Evolutionary conservation across 805 yeast genomes (phyloP).

Genomic region (Kregervanrija delftensis): DNA sequence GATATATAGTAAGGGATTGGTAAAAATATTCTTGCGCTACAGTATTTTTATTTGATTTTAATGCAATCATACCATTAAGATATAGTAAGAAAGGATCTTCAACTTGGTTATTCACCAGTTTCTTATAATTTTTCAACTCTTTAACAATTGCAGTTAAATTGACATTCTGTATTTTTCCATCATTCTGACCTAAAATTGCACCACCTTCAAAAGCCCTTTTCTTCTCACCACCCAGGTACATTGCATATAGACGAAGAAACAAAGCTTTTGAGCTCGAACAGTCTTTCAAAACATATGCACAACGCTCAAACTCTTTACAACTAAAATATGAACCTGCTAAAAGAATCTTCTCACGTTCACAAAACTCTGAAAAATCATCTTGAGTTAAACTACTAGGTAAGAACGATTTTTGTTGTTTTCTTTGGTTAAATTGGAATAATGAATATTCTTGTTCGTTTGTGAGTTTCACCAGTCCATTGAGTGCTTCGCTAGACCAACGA

Average conservation of each 20-base stretch:
- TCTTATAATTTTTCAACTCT: slow-evolving; percentile 33
- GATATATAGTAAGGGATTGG: slow-evolving; percentile 58
- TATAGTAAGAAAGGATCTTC: slow-evolving; percentile 61
- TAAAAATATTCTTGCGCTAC: slow-evolving; percentile 57
- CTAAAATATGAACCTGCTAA: slow-evolving; percentile 72
- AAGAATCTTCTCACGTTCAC: slow-evolving; percentile 40
- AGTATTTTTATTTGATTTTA: slow-evolving; percentile 52
- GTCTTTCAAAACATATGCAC: slow-evolving; percentile 49
- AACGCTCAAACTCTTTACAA: slow-evolving; percentile 79
- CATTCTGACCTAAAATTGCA: slow-evolving; percentile 47
- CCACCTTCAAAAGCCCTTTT: slow-evolving; percentile 64
- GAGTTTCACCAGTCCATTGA: slow-evolving; percentile 45
- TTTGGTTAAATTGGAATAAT: slow-evolving; percentile 15
- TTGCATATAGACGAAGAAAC: slow-evolving; percentile 65
- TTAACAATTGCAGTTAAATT: slow-evolving; percentile 30
- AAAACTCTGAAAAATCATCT: slow-evolving; percentile 19
- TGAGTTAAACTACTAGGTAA: slow-evolving; percentile 9
- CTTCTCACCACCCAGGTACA: slow-evolving; percentile 73
- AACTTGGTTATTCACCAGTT: slow-evolving; percentile 8
- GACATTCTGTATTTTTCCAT: slow-evolving; percentile 26
- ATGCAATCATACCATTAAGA: slow-evolving; percentile 59
- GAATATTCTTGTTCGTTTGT: slow-evolving; percentile 15
- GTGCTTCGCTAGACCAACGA: slow-evolving; percentile 82
- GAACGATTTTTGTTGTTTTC: slow-evolving; percentile 6
- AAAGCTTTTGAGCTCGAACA: slow-evolving; percentile 44